Evolutionary conservation across 2,329 filamentous ascomycete genomes (phyloP), one percentile per base, ranked within the genome.

Genomic region (Xylariales sp.): DNA sequence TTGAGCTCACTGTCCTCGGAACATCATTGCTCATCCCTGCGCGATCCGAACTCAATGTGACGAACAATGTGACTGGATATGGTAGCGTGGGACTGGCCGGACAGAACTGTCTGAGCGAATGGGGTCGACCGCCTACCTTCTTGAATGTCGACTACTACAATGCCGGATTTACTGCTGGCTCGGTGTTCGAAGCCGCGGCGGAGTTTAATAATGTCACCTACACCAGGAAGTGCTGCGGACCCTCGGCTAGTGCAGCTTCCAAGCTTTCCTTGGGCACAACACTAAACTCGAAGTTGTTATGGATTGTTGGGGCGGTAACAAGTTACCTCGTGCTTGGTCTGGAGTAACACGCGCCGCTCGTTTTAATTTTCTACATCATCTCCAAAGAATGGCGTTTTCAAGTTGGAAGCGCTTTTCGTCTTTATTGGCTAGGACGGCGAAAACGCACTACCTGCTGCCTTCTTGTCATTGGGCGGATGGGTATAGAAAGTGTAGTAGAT

Each of bases 141-240:
- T 67, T 94, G 34, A 81, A 93, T 38, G 86, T 93, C 18, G 88
- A 94, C 57, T 93, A 88, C 60, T 94, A 93, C 63, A 88, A 93
- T 57, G 69, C 71, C 43, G 85, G 85, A 20, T 69, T 64, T 24
- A 74, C 59, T 21, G 70, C 65, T 4, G 88, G 88, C 2, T 85
- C 83, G 4, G 86, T 93, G 8, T 94, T 94, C 52, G 73, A 83
- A 53, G 82, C 85, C 15, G 83, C 83, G 0, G 83, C 83, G 1
- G 54, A 63, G 41, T 75, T 79, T 48, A 93, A 91, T 59, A 81
- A 83, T 43, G 85, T 93, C 32, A 81, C 76, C 0, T 90, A 88
- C 54, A 69, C 69, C 31, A 57, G 69, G 29, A 41, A 60, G 5
- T 84, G 80, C 54, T 84, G 81, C 49, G 80, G 79, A n/a, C 33